phyloP scores from a whole-genome alignment of 2,329 filamentous ascomycete species.

The Xylaria sp. region DNA sequence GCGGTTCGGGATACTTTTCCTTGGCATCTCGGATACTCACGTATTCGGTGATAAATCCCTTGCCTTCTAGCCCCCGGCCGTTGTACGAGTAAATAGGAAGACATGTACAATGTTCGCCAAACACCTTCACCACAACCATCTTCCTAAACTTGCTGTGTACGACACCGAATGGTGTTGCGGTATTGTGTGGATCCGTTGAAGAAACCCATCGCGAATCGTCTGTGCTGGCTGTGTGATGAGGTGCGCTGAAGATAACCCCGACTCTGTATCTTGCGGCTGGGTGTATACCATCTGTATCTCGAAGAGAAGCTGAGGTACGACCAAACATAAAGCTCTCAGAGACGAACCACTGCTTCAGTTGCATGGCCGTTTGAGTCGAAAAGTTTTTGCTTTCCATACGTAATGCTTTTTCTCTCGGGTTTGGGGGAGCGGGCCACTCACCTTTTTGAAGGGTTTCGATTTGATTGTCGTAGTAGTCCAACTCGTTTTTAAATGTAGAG shows the following conservation, averaged over 20 bases:
- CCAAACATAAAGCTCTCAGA: conserved; percentile 36
- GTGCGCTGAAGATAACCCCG: conserved; percentile 42
- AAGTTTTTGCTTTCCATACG: conserved; percentile 30
- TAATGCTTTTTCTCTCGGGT: neutral
- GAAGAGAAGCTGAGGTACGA: conserved; percentile 22
- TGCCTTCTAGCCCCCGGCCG: conserved; percentile 40
- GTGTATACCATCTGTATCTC: conserved; percentile 35
- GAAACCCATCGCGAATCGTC: conserved; percentile 33
- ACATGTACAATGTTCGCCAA: conserved; percentile 41
- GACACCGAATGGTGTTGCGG: conserved; percentile 44
- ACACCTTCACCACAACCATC: conserved; percentile 43
- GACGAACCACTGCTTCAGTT: conserved; percentile 29
- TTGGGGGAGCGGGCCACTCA: conserved; percentile 26
- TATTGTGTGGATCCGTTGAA: conserved; percentile 41
- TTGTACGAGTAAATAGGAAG: conserved; percentile 46
- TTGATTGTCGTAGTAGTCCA: conserved; percentile 26
- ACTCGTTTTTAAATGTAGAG: conserved; percentile 20
- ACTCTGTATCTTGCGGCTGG: conserved; percentile 21
- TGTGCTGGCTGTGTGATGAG: conserved; percentile 31
- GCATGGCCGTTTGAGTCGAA: conserved; percentile 3
- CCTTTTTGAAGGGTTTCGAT: conserved; percentile 9
- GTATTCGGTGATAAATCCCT: conserved; percentile 37
- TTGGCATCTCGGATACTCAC: conserved; percentile 43
- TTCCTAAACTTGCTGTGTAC: conserved; percentile 46
- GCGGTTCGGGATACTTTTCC: conserved; percentile 19